These are phyloP conservation scores for Pseudozyma sp. DNA, from an alignment of 1,284 basidiomycete genomes.

Conservation along the genomic window DNA sequence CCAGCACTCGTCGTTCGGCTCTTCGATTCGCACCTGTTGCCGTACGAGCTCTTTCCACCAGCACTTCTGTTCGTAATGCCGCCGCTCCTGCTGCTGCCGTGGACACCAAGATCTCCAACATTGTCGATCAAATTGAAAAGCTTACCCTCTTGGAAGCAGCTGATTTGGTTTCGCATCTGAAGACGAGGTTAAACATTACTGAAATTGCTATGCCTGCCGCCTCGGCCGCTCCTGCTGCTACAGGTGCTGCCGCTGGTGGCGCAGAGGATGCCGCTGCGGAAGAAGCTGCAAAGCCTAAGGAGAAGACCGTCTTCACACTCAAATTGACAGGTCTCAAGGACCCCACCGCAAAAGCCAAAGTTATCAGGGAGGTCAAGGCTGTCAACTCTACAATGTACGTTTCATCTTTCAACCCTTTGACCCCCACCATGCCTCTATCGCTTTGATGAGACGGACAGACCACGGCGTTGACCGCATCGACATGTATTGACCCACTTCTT, in stretches of 20 bases:
- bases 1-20: constrained; percentile 6
- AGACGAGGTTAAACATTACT: constrained; percentile 96
- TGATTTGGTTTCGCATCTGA: constrained; percentile 91
- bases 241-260: constrained; percentile 37
- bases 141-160: constrained; percentile 94
- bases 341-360: constrained; percentile 81
- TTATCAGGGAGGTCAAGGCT: constrained; percentile 97
- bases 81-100: constrained; percentile 16
- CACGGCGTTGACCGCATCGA: neutral
- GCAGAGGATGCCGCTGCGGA: constrained; percentile 70
- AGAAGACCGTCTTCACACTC: constrained; percentile 97
- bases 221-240: constrained; percentile 70
- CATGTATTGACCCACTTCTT: neutral
- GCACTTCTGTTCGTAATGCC: constrained; percentile 11
- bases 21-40: constrained; percentile 1
- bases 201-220: constrained; percentile 94
- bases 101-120: constrained; percentile 78
- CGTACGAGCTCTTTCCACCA: constrained; percentile 23
- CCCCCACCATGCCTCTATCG: too few relatives aligned
- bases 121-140: constrained; percentile 93
- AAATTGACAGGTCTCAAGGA: constrained; percentile 71
- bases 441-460: neutral
- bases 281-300: constrained; percentile 92
- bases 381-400: constrained; percentile 62
- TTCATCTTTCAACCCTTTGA: too few relatives aligned